Conservation (phyloP, 371 early-diverging fungal species). For the Capniomyces stellatus region DNA sequence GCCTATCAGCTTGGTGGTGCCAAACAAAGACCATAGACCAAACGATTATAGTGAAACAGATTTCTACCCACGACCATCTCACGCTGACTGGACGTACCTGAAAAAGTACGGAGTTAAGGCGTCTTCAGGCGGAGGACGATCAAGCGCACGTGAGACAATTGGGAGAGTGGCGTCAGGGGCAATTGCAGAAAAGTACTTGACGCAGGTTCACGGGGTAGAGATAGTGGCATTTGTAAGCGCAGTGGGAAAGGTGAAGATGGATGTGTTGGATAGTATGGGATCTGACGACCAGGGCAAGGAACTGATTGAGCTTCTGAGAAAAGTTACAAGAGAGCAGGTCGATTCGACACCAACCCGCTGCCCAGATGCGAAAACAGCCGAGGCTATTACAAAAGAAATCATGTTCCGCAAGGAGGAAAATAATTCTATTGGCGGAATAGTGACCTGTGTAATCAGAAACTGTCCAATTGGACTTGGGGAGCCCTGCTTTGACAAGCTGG, state of each 20-base stretch:
- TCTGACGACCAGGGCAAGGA: slow-evolving; percentile 24
- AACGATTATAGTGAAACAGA: slow-evolving; percentile 90
- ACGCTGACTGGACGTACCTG: slow-evolving; percentile 93
- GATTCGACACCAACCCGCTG: slow-evolving; percentile 57
- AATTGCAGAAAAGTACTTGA: slow-evolving; percentile 87
- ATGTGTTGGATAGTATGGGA: slow-evolving; percentile 9
- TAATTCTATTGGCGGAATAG: slow-evolving; percentile 91
- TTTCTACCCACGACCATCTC: slow-evolving; percentile 81
- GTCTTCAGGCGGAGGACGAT: slow-evolving; percentile 83
- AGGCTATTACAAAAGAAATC: slow-evolving; percentile 58
- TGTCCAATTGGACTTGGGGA: slow-evolving; percentile 90
- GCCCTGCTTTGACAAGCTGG: slow-evolving; percentile 94
- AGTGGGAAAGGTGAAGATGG: slow-evolving; percentile 65
- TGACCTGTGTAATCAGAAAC: slow-evolving; percentile 91
- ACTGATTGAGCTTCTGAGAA: slow-evolving; percentile 43
- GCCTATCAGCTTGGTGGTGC: slow-evolving; percentile 80
- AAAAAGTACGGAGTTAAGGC: slow-evolving; percentile 93
- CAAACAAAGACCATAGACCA: slow-evolving; percentile 89
- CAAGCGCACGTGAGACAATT: slow-evolving; percentile 91
- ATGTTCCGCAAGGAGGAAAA: slow-evolving; percentile 51
- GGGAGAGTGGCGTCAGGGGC: slow-evolving; percentile 93
- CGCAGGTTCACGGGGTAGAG: slow-evolving; percentile 60
- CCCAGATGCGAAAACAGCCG: slow-evolving; percentile 39
- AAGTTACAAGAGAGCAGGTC: slow-evolving; percentile 48
- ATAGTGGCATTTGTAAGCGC: slow-evolving; percentile 87